Base-by-base conservation (phyloP, 2,329 filamentous ascomycete species). In the Arthroderma sp. region DNA sequence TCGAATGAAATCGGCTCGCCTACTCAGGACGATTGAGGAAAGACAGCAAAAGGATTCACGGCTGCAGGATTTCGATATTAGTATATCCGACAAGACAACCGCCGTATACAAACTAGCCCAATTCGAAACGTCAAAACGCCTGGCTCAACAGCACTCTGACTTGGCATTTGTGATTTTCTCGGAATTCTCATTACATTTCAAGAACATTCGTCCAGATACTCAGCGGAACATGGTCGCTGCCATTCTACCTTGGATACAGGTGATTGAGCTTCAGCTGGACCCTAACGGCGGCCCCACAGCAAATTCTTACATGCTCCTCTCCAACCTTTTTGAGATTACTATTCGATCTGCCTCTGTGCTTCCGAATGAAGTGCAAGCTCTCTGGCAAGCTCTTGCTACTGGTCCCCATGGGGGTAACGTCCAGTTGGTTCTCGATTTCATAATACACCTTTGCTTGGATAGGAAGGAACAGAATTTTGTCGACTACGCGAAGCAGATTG, bases 41-140 rank as follows among this genome's bases (percentile, higher is more conserved):
- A 78, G 86, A 27, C 84, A 91, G 52, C 77, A 82, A 51, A 83
- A 84, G 52, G 91, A 79, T 51, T 94, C 89, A 1, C 93, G 93
- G 58, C 79, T 98, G 5, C 86, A 94, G 59, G 91, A 98, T 60
- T 93, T 95, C 48, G 91, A 98, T 57, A 96, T 98, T 56, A 95
- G 88, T 60, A 91, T 98, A 47, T 93, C 89, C 0, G 93, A 98
- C 66, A 96, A 95, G 66, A 98, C 93, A 0, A 94, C 94, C 53
- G 88, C 89, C 0, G 89, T 98, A 2, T 98, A 96, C 66, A 98
- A 98, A 66, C 72, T 93, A 38, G 91, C 93, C 0, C 91, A 98
- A 58, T 96, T 95, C 53, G 89, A 96, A 59, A 93, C 94, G 22
- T 96, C 91, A 0, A 87, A 89, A 56, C 76, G 88, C 15, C 74